phyloP scores from a whole-genome alignment of 2,329 filamentous ascomycete species.

The Xylaria sp. region DNA sequence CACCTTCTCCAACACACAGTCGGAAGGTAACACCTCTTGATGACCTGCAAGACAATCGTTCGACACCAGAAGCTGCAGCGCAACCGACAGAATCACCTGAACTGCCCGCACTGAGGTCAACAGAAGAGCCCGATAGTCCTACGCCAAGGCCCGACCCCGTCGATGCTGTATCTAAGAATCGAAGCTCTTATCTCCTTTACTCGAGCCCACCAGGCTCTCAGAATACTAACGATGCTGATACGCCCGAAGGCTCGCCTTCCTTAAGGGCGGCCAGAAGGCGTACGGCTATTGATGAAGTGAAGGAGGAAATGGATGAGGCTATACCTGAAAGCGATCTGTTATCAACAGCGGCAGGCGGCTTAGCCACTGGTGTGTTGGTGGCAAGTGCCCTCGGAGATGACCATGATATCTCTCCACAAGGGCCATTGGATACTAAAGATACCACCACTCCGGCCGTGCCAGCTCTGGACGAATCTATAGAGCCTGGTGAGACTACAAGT shows the following conservation, averaged over 20 bases:
- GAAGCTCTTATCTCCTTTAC: conserved; percentile 56
- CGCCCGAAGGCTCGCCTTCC: conserved; percentile 35
- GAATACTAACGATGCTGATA: conserved; percentile 35
- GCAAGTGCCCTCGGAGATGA: conserved; percentile 11
- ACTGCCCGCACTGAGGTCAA: conserved; percentile 26
- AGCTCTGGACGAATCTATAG: not conserved
- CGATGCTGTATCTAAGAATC: conserved; percentile 56
- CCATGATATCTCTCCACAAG: conserved; percentile 3
- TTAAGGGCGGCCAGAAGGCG: conserved; percentile 27
- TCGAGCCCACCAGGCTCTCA: conserved; percentile 53
- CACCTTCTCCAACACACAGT: conserved; percentile 5
- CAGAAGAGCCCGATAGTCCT: conserved; percentile 38
- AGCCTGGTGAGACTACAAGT: not conserved
- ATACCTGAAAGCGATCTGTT: conserved; percentile 3
- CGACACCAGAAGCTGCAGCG: conserved; percentile 4
- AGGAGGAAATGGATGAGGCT: conserved; percentile 22
- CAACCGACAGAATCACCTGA: conserved; percentile 29
- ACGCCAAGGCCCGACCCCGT: conserved; percentile 52
- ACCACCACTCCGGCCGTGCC: conserved; percentile 17
- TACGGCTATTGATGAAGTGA: conserved; percentile 17
- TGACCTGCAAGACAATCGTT: conserved; percentile 1
- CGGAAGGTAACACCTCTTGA: conserved; percentile 4
- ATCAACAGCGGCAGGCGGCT: conserved; percentile 6
- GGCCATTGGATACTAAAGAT: conserved; percentile 5
- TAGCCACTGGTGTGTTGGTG: conserved; percentile 25